Base-by-base conservation (phyloP, 805 yeast species). In the Wickerhamiella azyma region DNA sequence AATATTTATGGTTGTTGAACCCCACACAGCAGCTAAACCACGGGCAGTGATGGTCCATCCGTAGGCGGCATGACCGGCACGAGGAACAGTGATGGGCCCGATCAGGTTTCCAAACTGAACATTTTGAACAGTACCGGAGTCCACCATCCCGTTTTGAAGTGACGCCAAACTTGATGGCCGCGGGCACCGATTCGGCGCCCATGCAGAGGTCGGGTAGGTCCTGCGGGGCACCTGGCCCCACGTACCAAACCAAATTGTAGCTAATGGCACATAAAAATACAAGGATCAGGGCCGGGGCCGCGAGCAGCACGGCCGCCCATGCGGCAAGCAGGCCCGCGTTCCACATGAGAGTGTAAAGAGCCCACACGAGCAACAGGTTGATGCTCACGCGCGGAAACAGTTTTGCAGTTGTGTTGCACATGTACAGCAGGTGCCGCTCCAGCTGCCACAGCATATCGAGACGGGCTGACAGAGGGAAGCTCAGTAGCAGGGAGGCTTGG, bases 1-100 rank as follows among this genome's bases (percentile, higher is more conserved):
- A 89, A 59, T 67, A 75, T 64, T 85, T 82, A 53, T 84, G 88
- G 63, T 89, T 89, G 26, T 66, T 65, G 63, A 75, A 81, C 0
- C 97, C 97, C 48, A 89, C 74, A 61, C 96, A 88, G 4, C 76
- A 68, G 2, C 94, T 79, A 63, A 86, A 86, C 97, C 97, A 89
- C 0, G 96, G 96, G 72, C 61, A 94, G 65, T 63, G 74, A 73
- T 48, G 82, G 70, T 47, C 88, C 85, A 61, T 81, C 71, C 50
- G 68, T 61, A 67, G 52, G 16, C 64, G 56, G 47, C 71, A 67
- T 19, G 48, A 45, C 28, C 59, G 53, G 53, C 71, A 68, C 26
- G 60, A 52, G 28, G 66, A 52, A 53, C 71, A 67, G 50, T 67
- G 71, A 46, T 67, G 71, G 5, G 71, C 53, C 10, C 71, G 51